Evolutionary conservation across 2,329 filamentous ascomycete species (phyloP), one percentile per base, ranked within the genome.

Genomic region (Pseudocercospora ulei): DNA sequence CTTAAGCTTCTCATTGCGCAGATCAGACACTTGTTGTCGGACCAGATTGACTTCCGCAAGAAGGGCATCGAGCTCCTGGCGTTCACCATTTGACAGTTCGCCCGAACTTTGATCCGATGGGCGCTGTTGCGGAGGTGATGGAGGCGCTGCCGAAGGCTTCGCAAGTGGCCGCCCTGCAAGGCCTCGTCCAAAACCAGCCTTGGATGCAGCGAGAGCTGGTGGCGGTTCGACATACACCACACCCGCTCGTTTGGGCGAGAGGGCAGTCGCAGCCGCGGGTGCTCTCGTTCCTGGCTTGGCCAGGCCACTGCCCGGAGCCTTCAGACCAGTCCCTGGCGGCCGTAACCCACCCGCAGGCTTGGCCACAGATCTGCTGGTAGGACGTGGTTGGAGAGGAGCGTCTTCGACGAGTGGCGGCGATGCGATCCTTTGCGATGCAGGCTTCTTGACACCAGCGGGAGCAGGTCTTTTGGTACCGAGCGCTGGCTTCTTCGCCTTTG

Each of bases 31-130:
- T 49, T 84, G 75, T 39, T 78, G 76, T 13, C 74, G 69, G 3
- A 94, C 68, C 18, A 80, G 73, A 31, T 95, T 87, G 52, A 88
- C 87, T 44, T 92, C 79, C 7, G 78, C 69, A 23, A 87, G 80
- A 7, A 96, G 72, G 56, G 94, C 87, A 49, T 93, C 85, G 1
- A 98, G 68, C 60, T 98, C 88, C n/a, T 85, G 83, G 27, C 83
- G 76, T 57, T 98, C 90, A n/a, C 83, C 71, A 5, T 80, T 73
- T 12, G 78, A 75, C 31, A 94, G 69, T 0, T 81, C 81, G 24
- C 75, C 78, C 0, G 78, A 37, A 30, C 44, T 27, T 65, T 61
- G 26, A 19, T 46, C 41, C 1, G 71, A 56, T 49, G 41, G 72
- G 39, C 12, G 78, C 73, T 12, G 77, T 70, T 41, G 85, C 66